These are phyloP conservation scores for Acacia melanoxylon DNA, from an alignment of 306 rosid species.

Conservation along the genomic window DNA sequence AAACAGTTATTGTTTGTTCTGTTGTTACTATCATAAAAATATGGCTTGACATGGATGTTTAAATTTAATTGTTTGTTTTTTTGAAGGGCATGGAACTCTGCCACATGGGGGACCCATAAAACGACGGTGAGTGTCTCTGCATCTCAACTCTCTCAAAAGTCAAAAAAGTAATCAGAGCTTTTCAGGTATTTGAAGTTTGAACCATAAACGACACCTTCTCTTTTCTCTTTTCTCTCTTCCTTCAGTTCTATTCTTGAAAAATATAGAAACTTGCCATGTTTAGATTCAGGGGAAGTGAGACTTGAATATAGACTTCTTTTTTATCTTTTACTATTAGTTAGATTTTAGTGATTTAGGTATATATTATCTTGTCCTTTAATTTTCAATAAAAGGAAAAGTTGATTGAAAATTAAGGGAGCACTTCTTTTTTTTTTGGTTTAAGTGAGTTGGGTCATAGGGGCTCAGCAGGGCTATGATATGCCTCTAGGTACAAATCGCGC, in stretches of 20 bases:
- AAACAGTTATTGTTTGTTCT: constrained; percentile 36
- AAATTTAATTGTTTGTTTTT: not conserved
- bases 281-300: not conserved
- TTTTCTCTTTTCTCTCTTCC: not conserved
- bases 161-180: not conserved
- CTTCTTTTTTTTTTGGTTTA: no score
- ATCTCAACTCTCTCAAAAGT: not conserved
- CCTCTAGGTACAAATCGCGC: no score
- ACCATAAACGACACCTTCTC: not conserved
- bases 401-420: no score
- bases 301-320: not conserved
- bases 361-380: no score
- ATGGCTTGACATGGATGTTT: constrained; percentile 37
- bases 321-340: no score
- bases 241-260: not conserved
- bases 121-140: not conserved
- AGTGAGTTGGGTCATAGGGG: no score
- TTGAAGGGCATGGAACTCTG: not conserved
- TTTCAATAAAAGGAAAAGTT: not conserved
- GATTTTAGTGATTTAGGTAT: no score
- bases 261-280: not conserved
- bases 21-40: not conserved
- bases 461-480: no score
- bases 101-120: constrained; percentile 15
- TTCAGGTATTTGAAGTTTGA: not conserved